phyloP scores from a whole-genome alignment of 208 protist genomes.

The Leishmania amazonensis region DNA sequence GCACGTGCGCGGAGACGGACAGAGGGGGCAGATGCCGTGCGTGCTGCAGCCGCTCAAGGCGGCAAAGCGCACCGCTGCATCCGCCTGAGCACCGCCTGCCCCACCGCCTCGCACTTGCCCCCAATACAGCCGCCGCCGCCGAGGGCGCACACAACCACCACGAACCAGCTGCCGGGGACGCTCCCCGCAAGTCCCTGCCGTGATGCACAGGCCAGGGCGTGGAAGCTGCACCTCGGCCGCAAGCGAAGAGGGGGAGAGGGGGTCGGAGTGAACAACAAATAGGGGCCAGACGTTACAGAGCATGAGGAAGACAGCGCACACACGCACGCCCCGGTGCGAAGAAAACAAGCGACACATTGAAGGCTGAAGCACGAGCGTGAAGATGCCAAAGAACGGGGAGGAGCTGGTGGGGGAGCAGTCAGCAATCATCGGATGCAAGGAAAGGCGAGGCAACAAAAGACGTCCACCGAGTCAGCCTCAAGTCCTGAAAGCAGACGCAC shows the following conservation, averaged over 20 bases:
- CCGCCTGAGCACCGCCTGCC: background rate
- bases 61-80: background rate
- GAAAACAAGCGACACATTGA: background rate
- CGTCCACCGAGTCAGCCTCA: background rate
- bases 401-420: background rate
- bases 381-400: background rate
- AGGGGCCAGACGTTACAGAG: background rate
- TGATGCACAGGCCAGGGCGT: background rate
- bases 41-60: background rate
- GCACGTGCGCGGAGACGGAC: background rate
- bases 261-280: background rate
- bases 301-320: background rate
- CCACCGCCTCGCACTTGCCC: background rate
- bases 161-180: background rate
- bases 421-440: background rate
- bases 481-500: background rate
- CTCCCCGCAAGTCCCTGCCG: background rate
- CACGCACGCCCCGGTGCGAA: background rate
- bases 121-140: background rate
- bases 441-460: background rate
- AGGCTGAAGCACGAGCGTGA: background rate
- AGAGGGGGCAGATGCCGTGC: background rate
- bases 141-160: background rate
- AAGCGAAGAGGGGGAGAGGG: background rate
- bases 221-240: background rate